Conservation (phyloP, 164 flowering plant genomes). For the Liquidambar formosana region DNA sequence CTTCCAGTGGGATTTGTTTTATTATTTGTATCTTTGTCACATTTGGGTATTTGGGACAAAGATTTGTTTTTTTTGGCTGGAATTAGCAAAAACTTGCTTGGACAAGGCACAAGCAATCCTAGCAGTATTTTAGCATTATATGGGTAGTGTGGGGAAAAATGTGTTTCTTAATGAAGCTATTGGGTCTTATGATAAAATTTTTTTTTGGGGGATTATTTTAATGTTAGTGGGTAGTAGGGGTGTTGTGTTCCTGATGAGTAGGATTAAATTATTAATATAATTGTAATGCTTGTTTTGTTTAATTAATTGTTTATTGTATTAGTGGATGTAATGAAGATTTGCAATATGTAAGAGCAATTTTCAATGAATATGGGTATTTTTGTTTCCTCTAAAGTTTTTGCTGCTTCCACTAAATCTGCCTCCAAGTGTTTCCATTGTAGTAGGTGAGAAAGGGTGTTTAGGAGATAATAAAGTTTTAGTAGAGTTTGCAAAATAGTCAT, state of each 20-base stretch:
- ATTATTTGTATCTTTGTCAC: no score
- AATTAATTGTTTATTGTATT: constrained; percentile 9
- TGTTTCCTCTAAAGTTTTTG: not conserved
- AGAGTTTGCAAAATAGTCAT: no score
- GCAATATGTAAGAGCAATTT: constrained; percentile 1
- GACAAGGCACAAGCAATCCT: constrained; percentile 2
- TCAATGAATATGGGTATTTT: no score
- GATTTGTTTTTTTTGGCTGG: constrained; percentile 14
- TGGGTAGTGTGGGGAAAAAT: constrained; percentile 12
- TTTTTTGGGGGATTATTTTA: constrained; percentile 2
- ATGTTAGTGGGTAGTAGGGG: constrained; percentile 16
- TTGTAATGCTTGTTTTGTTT: not conserved
- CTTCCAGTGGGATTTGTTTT: constrained; percentile 10
- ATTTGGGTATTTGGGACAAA: no score
- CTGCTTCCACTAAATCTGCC: not conserved
- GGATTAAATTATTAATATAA: constrained; percentile 15
- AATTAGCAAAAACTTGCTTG: constrained; percentile 26
- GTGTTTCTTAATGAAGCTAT: constrained; percentile 14
- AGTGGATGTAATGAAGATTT: constrained; percentile 10
- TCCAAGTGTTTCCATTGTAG: no score
- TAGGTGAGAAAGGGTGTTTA: no score
- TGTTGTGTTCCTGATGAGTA: constrained; percentile 11
- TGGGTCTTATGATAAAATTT: constrained; percentile 11
- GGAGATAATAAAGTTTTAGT: no score
- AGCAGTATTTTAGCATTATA: constrained; percentile 4